Base-by-base conservation (phyloP, 768 basidiomycete species). In the Hygrophorus russula region DNA sequence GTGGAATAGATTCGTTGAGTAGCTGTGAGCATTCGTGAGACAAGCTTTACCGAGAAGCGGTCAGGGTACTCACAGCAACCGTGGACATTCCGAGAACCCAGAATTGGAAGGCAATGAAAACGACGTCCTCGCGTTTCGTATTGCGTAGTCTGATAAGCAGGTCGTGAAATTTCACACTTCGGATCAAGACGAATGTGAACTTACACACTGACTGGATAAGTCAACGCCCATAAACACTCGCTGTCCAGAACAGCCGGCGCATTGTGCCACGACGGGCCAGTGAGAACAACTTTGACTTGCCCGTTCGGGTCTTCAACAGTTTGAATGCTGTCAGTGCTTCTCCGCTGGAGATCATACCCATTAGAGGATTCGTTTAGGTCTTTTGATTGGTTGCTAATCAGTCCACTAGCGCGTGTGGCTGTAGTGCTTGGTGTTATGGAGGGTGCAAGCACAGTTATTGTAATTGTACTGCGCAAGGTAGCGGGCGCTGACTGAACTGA, bases 61-160 rank as follows among this genome's bases (percentile, higher is more conserved):
- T 54, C 59, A 41, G 24, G 47, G 36, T n/a, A 32, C 53, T 34
- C 45, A 51, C 42, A 27, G 84, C 84, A 35, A 84, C 79, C 20
- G 80, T 45, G 9, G 82, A 84, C 78, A 86, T 81, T 24, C 79
- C 82, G 12, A 86, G 64, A 5, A 85, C 76, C 85, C 86, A 89
- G 43, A 84, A 62, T 51, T 88, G 82, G 63, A 87, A 89, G 5
- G 70, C 68, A 32, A 88, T 77, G 59, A 87, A 87, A 9, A 80
- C 71, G 46, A 84, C 61, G 56, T 89, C 86, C 54, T 87, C 83
- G 19, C 85, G 78, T 56, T 82, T 74, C 20, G 82, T 85, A 54
- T 84, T 73, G 41, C 66, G 65, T 41, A 89, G 68, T 17, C 83
- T 87, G 48, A 18, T 45, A 15, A 18, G 38, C 31, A 35, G 39